A percentile compares a stretch with the other conserved stretches of the same genome.
phyloP scores from a whole-genome alignment of 2,329 filamentous ascomycete species.

The Cladosporium halotolerans region DNA sequence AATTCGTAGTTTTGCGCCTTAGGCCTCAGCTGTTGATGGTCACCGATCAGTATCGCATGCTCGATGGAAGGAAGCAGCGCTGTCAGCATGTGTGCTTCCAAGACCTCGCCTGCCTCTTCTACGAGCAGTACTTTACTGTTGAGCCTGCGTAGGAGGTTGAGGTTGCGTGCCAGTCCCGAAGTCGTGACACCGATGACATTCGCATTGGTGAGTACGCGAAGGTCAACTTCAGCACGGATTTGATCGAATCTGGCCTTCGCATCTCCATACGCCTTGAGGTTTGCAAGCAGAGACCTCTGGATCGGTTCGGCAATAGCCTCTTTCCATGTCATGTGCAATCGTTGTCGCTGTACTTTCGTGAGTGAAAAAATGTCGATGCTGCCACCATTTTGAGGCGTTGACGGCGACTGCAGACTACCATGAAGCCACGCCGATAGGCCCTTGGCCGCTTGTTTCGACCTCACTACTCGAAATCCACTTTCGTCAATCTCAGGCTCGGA shows the following conservation, averaged over 20 bases:
- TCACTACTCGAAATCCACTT: conserved; percentile 17
- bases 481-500: conserved; percentile 18
- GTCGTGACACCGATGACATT: conserved; percentile 57
- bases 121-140: conserved; percentile 54
- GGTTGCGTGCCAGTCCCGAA: conserved; percentile 49
- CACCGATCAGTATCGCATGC: conserved; percentile 57
- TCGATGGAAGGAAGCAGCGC: conserved; percentile 54
- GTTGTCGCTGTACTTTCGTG: not conserved
- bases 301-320: conserved; percentile 14
- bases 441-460: not conserved
- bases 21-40: conserved; percentile 56
- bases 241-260: conserved; percentile 19
- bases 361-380: not conserved
- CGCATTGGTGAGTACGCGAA: conserved; percentile 36
- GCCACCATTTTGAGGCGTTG: not conserved
- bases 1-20: conserved; percentile 51
- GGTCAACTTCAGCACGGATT: conserved; percentile 34
- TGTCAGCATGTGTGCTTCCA: conserved; percentile 57
- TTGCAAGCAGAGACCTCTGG: conserved; percentile 16
- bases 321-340: conserved; percentile 14
- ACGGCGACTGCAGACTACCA: not conserved
- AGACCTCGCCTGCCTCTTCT: conserved; percentile 62
- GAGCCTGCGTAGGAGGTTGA: conserved; percentile 45
- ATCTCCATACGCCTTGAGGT: conserved; percentile 17
- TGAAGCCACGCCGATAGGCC: not conserved